Percentiles rank a stretch among this genome's conserved stretches.
Conservation (phyloP, 495 filamentous ascomycete species). For the Umbilicaria muhlenbergii region DNA sequence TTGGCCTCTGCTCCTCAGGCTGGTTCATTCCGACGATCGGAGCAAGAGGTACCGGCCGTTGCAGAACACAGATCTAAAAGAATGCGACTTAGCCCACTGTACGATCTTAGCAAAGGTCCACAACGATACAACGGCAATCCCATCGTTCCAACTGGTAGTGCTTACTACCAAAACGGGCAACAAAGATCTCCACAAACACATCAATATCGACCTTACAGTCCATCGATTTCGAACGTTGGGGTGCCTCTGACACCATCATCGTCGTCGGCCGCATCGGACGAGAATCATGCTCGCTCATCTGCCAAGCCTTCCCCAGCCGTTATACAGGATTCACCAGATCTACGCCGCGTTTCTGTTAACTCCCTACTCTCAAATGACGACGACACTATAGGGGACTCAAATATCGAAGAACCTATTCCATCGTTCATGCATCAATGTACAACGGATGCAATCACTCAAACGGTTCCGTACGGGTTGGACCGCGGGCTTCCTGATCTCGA, state of each 20-base stretch:
- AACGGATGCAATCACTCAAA: constrained; percentile 5
- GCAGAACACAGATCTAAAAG: constrained; percentile 6
- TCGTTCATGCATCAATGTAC: neutral
- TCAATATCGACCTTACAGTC: constrained; percentile 6
- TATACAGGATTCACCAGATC: constrained; percentile 14
- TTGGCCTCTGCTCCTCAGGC: neutral
- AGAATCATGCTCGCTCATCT: constrained; percentile 1
- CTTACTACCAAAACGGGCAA: too few relatives aligned
- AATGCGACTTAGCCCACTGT: constrained; percentile 6
- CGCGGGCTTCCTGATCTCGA: constrained; percentile 53
- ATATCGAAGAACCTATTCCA: constrained; percentile 1
- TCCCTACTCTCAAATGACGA: constrained; percentile 22
- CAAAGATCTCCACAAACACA: constrained; percentile 1
- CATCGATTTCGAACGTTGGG: constrained; percentile 3
- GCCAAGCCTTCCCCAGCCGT: too few relatives aligned
- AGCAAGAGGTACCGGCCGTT: neutral
- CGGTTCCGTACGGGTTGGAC: constrained; percentile 45
- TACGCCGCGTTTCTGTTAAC: constrained; percentile 25
- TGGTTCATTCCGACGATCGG: neutral
- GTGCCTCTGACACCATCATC: constrained; percentile 16
- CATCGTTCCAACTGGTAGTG: too few relatives aligned
- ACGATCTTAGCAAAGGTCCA: neutral
- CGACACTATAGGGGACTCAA: constrained; percentile 6
- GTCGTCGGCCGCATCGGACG: constrained; percentile 10
- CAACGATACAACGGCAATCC: too few relatives aligned